Conservation (phyloP, 441 rosid species). For the Bruguiera hainesii region DNA sequence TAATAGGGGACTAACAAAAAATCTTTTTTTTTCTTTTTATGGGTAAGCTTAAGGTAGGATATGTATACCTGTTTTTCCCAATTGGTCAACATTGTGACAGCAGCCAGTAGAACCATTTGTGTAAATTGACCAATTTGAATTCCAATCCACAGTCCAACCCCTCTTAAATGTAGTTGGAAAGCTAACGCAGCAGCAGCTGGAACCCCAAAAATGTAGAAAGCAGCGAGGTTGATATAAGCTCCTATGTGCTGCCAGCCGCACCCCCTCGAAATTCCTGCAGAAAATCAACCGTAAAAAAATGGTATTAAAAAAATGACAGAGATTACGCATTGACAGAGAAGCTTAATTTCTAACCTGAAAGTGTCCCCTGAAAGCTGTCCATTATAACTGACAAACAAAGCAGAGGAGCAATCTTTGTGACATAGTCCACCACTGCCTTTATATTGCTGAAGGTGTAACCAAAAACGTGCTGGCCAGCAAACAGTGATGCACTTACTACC, state of each 20-base stretch:
- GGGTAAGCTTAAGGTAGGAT: not conserved
- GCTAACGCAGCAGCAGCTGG: conserved; percentile 45
- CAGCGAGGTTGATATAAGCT: conserved; percentile 49
- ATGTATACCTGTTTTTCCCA: conserved; percentile 54
- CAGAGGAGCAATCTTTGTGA: conserved; percentile 48
- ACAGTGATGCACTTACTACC: conserved; percentile 34
- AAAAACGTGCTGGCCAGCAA: conserved; percentile 29
- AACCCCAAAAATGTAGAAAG: conserved; percentile 46
- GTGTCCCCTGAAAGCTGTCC: conserved; percentile 46
- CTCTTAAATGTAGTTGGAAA: conserved; percentile 39
- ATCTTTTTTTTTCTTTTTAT: not conserved
- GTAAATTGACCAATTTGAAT: conserved; percentile 39
- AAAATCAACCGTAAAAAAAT: not conserved
- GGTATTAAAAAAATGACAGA: not conserved
- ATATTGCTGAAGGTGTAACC: conserved; percentile 54
- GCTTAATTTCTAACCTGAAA: conserved; percentile 27
- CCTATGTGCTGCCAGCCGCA: conserved; percentile 54
- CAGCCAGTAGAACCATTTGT: conserved; percentile 35
- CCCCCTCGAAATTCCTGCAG: conserved; percentile 57
- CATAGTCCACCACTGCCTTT: conserved; percentile 53
- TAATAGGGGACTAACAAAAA: too few relatives aligned
- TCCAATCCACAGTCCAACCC: conserved; percentile 56
- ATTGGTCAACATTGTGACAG: conserved; percentile 33
- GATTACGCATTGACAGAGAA: not conserved
- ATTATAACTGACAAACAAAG: conserved; percentile 48